These are phyloP conservation scores for Bothriochloa decipiens DNA, from an alignment of 176 grass and related monocot genomes.

Conservation along the genomic window DNA sequence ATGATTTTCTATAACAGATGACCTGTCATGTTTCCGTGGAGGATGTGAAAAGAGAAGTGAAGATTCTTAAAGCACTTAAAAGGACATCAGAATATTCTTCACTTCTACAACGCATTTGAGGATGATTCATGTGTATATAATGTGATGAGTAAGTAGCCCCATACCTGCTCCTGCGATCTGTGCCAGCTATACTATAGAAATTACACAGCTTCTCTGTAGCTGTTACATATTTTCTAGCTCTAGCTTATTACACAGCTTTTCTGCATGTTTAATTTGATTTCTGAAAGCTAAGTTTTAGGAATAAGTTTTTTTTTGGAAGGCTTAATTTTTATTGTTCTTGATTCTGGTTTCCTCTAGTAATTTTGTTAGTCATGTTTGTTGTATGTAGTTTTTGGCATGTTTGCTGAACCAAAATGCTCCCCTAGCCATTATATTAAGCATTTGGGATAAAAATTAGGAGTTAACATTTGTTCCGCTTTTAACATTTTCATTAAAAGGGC, in stretches of 20 bases:
- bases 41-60: constrained; percentile 94
- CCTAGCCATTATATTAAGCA: neutral
- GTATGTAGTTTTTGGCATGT: neutral
- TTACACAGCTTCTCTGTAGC: neutral
- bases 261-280: neutral
- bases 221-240: too few relatives aligned
- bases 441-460: neutral
- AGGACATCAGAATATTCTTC: constrained; percentile 91
- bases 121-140: constrained; percentile 89
- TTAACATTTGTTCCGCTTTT: neutral
- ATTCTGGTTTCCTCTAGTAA: neutral
- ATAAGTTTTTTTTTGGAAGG: neutral
- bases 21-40: constrained; percentile 67
- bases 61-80: constrained; percentile 76
- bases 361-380: neutral
- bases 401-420: neutral
- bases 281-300: neutral
- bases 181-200: too few relatives aligned
- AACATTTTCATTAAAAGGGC: neutral
- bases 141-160: constrained; percentile 86
- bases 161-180: neutral
- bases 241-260: neutral
- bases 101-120: constrained; percentile 82
- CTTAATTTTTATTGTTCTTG: neutral
- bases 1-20: constrained; percentile 60